Percentiles rank a stretch among this genome's conserved stretches.
phyloP scores from a whole-genome alignment of 257 asterid genomes.

The Nyctanthes arbortristis region DNA sequence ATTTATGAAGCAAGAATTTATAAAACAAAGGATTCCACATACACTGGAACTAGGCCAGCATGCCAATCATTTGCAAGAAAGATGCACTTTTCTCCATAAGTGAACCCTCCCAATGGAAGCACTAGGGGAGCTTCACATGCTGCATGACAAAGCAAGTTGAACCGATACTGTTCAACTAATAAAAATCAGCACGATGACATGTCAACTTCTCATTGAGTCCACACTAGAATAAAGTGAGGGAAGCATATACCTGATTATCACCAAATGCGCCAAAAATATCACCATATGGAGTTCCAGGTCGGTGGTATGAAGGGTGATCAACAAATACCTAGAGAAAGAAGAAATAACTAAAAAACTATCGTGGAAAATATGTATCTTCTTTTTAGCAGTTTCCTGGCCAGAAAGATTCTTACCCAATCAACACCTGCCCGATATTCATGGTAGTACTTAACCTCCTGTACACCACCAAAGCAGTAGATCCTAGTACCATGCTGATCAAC shows the following conservation, averaged over 20 bases:
- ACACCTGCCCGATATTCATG: conserved; percentile 95
- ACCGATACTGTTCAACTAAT: conserved; percentile 71
- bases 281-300: conserved; percentile 98
- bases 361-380: too few species aligned
- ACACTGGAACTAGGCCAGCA: conserved; percentile 97
- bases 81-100: conserved; percentile 87
- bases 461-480: conserved; percentile 69
- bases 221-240: conserved; percentile 3
- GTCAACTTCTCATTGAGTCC: conserved; percentile 14
- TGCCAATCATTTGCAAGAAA: conserved; percentile 99
- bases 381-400: background rate
- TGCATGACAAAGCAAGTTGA: conserved; percentile 94
- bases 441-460: conserved; percentile 76
- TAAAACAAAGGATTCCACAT: conserved; percentile 34
- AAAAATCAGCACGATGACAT: conserved; percentile 25
- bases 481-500: conserved; percentile 42
- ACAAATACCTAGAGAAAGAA: conserved; percentile 68
- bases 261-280: conserved; percentile 90
- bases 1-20: conserved; percentile 14
- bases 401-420: conserved; percentile 74
- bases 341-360: background rate
- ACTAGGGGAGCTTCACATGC: conserved; percentile 98
- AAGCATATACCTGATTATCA: conserved; percentile 80
- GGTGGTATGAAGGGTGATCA: conserved; percentile 80
- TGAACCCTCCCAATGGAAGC: conserved; percentile 90